These are phyloP conservation scores for Coix lacrymajobi DNA, from an alignment of 176 grass and related monocot species.

Conservation along the genomic window DNA sequence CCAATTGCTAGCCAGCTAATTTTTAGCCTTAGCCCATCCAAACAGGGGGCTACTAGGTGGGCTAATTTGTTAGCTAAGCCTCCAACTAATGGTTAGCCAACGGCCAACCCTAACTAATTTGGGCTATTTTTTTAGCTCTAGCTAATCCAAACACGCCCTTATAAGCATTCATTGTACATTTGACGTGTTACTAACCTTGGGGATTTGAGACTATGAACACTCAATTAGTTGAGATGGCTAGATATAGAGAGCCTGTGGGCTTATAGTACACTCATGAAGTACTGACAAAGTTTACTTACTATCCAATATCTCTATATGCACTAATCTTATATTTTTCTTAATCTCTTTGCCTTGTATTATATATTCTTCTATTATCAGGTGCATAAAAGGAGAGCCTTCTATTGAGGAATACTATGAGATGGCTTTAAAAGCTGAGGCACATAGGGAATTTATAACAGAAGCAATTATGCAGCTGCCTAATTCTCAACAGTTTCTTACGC, in stretches of 20 bases:
- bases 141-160: not conserved
- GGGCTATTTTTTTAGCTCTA: not conserved
- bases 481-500: constrained; percentile 67
- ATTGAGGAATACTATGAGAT: constrained; percentile 90
- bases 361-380: constrained; percentile 48
- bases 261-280: not conserved
- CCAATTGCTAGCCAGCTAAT: not conserved
- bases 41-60: not conserved
- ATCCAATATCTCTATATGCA: not conserved
- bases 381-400: constrained; percentile 91
- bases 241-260: no score
- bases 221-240: no score
- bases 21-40: not conserved
- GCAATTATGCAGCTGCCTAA: constrained; percentile 57
- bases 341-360: not conserved
- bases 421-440: constrained; percentile 60
- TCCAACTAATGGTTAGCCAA: not conserved
- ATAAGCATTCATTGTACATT: not conserved
- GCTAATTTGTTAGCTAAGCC: not conserved
- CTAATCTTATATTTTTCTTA: constrained; percentile 10
- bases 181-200: no score
- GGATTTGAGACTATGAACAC: no score
- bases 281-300: not conserved
- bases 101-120: not conserved
- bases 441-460: constrained; percentile 59